Base-by-base conservation (phyloP, 1,284 basidiomycete species). In the Termitomyces sp. region DNA sequence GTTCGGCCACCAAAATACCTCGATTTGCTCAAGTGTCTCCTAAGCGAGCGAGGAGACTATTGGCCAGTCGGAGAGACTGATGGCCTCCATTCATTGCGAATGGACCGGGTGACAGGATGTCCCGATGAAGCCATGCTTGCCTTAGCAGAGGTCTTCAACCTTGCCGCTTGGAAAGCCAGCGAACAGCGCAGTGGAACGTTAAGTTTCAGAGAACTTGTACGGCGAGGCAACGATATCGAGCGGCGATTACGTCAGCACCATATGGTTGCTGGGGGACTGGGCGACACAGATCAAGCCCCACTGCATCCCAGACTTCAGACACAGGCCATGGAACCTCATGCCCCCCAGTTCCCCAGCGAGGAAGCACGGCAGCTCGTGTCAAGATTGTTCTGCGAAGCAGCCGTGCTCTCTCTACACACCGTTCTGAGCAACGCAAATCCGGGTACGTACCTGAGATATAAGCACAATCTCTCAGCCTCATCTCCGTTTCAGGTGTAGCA, bases 161-260 rank as follows among this genome's bases (percentile, higher is more conserved):
- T 93, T n/a, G 81, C 86, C 10, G 79, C 83, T 61, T 92, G 90
- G 90, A 90, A 90, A 68, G 68, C 73, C 24, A 72, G 73, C 57
- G 84, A 86, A 67, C 70, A 75, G 57, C 77, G 74, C 41, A 81
- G 80, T 55, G 81, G 82, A 30, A 78, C 79, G 36, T 72, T 91
- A 57, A 90, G 86, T 69, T 75, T 80, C 65, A 80, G 82, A 56
- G 87, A 90, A 60, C 77, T 91, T 21, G 76, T 90, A 58, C 74
- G 79, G 21, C 78, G 83, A 15, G 87, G 84, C 33, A 80, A 82
- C 58, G 73, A 72, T 38, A 84, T 90, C 62, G 86, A 90, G 68
- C 78, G 79, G 59, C 75, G 78, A 55, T 74, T 90, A 45, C 75
- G 75, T 36, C 72, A 73, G 53, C 69, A 70, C 53, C 63, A 63